Percentiles rank a stretch among this genome's conserved stretches.
Evolutionary conservation across 495 filamentous ascomycete genomes (phyloP).

Genomic region (Podospora pseudoanserina): DNA sequence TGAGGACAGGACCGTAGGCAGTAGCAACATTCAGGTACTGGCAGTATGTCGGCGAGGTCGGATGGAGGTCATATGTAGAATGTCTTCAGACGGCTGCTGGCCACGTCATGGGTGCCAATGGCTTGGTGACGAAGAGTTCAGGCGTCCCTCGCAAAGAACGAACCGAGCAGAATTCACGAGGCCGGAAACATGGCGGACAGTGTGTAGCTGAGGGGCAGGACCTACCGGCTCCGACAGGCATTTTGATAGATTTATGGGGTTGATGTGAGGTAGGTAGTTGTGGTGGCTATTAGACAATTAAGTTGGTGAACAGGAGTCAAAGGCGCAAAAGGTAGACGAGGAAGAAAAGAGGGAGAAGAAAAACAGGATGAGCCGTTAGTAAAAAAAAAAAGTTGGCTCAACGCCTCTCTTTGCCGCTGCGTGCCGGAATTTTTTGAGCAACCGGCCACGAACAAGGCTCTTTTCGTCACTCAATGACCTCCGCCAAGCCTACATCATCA

Average conservation of each 20-base stretch:
- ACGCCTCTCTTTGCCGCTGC: slow-evolving; percentile 7
- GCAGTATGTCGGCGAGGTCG: not conserved
- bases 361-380: slow-evolving; percentile 23
- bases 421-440: slow-evolving; percentile 18
- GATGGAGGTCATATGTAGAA: not conserved
- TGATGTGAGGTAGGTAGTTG: slow-evolving; percentile 1
- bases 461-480: slow-evolving; percentile 19
- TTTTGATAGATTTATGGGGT: slow-evolving; percentile 37
- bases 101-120: slow-evolving; percentile 18
- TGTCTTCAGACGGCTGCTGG: not conserved
- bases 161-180: slow-evolving; percentile 4
- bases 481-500: slow-evolving; percentile 23
- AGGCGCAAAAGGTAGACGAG: slow-evolving; percentile 6
- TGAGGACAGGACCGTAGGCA: slow-evolving; percentile 1
- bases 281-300: slow-evolving; percentile 10
- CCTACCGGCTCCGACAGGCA: slow-evolving; percentile 44
- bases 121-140: slow-evolving; percentile 5
- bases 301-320: slow-evolving; percentile 5
- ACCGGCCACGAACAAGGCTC: slow-evolving; percentile 4
- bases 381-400: slow-evolving; percentile 9
- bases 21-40: not conserved
- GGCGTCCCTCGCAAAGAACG: not conserved
- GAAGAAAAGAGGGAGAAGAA: slow-evolving; percentile 20
- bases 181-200: not conserved
- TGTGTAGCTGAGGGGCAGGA: slow-evolving; percentile 15